These are phyloP conservation scores for Hypoxylon rubiginosum DNA, from an alignment of 2,329 filamentous ascomycete species.

Conservation along the genomic window DNA sequence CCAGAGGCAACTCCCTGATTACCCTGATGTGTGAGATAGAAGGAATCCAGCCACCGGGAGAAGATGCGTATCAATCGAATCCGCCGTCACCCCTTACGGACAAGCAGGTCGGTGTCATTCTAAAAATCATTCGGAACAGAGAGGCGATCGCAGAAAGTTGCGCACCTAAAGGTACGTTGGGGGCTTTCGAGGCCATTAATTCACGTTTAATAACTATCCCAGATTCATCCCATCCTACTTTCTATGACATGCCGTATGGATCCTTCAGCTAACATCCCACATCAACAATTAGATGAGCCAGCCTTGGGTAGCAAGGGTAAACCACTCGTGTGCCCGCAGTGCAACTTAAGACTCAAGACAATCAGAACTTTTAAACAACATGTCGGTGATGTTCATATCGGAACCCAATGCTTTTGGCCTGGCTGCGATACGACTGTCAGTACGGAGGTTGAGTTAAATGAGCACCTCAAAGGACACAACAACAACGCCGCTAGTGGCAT, in stretches of 20 bases:
- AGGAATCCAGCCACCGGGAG: background rate
- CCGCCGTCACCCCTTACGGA: background rate
- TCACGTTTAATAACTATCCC: background rate
- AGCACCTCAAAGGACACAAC: background rate
- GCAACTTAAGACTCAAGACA: background rate
- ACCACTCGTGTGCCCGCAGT: background rate
- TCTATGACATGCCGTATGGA: background rate
- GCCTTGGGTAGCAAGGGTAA: background rate
- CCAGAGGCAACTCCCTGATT: background rate
- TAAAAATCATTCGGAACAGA: background rate
- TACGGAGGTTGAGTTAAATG: background rate
- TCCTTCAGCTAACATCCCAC: background rate
- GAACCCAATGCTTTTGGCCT: conserved; percentile 13
- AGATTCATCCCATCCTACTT: background rate
- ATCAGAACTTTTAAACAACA: background rate
- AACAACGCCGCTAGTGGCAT: background rate
- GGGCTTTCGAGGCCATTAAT: background rate
- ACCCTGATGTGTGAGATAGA: background rate
- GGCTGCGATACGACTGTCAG: background rate
- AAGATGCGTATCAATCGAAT: background rate
- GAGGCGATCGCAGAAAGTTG: background rate
- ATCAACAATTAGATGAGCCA: background rate
- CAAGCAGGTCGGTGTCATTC: background rate
- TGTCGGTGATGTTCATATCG: conserved; percentile 2
- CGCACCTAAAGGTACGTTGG: background rate